Evolutionary conservation across 1,284 basidiomycete species (phyloP), one percentile per base, ranked within the genome.

Genomic region (Rhodotorula sp.): DNA sequence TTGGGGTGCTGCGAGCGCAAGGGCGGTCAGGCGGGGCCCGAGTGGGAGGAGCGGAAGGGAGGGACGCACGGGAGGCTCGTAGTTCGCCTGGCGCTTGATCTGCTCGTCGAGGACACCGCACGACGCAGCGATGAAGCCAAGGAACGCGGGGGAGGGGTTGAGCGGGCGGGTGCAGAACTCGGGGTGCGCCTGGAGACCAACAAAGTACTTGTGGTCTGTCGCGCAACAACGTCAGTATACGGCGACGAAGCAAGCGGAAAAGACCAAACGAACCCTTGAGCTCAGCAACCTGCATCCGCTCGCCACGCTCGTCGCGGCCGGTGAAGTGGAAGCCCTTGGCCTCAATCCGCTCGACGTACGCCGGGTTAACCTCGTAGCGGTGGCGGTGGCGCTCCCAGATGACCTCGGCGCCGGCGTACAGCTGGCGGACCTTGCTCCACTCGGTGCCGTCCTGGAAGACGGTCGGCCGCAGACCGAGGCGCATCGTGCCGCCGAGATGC

Each of bases 131-230:
- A 99, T 87, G 80, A 99, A 91, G 25, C 97, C 97, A 50, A 99
- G 89, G 89, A 97, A 99, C 0, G 94, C 91, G 6, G 96, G 96
- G 0, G 94, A 97, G 0, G 96, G 97, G 84, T 99, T 99, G 64
- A 99, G 85, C 3, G 96, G 96, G n/a, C 96, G 89, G 32, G 96
- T 96, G 84, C 95, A 98, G 84, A 99, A 96, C 82, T 99, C 96
- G 6, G 96, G 96, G 80, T 99, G 96, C 0, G 97, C 94, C 84
- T 99, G 96, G 69, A 99, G 86, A 56, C 89, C 97, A 67, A 97
- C 85, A 82, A 96, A 99, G 86, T 89, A 99, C 1, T 94, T 93
- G 83, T 99, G 96, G 80, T 92, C 93, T 92, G 78, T 9, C 37
- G 62, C 25, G 29, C 13, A 27, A 4, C 4, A n/a, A 13, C 13